These are phyloP conservation scores for Chrysosporium keratinophilum DNA, from an alignment of 2,329 filamentous ascomycete genomes.

Conservation along the genomic window DNA sequence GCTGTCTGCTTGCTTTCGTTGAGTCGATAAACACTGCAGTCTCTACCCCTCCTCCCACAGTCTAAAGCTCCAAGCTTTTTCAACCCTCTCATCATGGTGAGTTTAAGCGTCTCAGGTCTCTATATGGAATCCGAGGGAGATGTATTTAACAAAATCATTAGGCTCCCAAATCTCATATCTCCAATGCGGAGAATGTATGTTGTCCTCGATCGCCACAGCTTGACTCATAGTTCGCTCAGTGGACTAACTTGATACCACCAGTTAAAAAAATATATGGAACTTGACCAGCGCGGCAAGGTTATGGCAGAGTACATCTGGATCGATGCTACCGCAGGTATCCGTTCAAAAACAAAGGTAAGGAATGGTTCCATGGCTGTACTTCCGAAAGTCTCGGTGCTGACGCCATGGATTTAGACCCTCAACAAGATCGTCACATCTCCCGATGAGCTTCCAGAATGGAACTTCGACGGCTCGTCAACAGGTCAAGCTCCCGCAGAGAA, in stretches of 20 bases:
- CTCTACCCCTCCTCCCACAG: conserved; percentile 2
- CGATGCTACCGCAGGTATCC: conserved; percentile 68
- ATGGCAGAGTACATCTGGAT: conserved; percentile 98
- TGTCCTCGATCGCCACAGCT: conserved; percentile 10
- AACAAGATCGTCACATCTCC: conserved; percentile 47
- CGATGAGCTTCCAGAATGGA: conserved; percentile 65
- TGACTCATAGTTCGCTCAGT: conserved; percentile 11
- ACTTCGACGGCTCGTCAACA: conserved; percentile 83
- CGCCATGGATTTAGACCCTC: conserved; percentile 46
- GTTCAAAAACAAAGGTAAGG: conserved; percentile 93
- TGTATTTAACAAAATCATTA: conserved; percentile 5
- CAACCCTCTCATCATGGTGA: conserved; percentile 9
- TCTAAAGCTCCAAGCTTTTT: not conserved
- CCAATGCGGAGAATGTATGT: conserved; percentile 35
- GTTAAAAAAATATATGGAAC: conserved; percentile 84
- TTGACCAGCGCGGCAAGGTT: conserved; percentile 77
- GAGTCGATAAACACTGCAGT: not conserved
- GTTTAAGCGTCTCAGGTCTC: conserved; percentile 5
- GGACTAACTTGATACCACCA: conserved; percentile 34
- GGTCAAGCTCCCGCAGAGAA: conserved; percentile 87
- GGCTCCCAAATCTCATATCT: conserved; percentile 25
- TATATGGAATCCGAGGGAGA: no score
- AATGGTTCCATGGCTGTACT: conserved; percentile 12
- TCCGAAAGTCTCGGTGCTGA: conserved; percentile 9
- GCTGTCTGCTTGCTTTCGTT: conserved; percentile 6